A percentile compares a stretch with the other conserved stretches of the same genome.
phyloP scores from a whole-genome alignment of 768 basidiomycete species.

The Rhizopogon vinicolor region DNA sequence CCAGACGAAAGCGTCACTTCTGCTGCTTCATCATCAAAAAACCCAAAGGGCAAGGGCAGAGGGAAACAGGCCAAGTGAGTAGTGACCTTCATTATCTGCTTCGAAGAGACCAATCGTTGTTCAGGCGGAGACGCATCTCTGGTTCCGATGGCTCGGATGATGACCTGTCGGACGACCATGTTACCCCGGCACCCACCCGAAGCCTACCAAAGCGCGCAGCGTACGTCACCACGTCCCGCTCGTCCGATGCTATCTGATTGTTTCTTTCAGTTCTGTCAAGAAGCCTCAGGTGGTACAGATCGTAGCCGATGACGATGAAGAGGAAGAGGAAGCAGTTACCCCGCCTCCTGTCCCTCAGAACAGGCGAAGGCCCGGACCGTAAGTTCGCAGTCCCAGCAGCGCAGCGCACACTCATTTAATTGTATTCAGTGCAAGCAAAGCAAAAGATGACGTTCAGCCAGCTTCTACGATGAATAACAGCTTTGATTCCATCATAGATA shows the following conservation, averaged over 20 bases:
- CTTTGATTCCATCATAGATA: conserved; percentile 52
- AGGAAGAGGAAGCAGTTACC: conserved; percentile 36
- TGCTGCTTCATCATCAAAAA: conserved; percentile 19
- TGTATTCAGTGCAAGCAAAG: conserved; percentile 11
- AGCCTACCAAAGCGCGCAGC: conserved; percentile 53
- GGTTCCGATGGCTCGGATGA: conserved; percentile 44
- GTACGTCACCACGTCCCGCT: conserved; percentile 33
- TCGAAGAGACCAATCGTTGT: background rate
- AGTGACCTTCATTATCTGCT: background rate
- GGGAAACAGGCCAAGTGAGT: conserved; percentile 38
- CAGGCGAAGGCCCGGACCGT: conserved; percentile 5
- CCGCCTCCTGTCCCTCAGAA: conserved; percentile 22
- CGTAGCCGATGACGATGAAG: conserved; percentile 18
- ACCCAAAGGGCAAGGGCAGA: conserved; percentile 23
- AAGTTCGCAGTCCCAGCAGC: background rate
- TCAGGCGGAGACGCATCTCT: conserved; percentile 54
- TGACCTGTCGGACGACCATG: conserved; percentile 27
- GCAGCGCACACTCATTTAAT: conserved; percentile 1
- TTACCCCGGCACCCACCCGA: conserved; percentile 39
- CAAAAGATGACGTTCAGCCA: conserved; percentile 10
- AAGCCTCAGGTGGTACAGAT: conserved; percentile 27
- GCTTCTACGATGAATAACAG: conserved; percentile 13
- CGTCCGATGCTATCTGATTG: background rate
- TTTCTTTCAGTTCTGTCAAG: conserved; percentile 32
- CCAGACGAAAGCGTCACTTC: conserved; percentile 30